These are phyloP conservation scores for Martiniozyma asiatica DNA, from an alignment of 1,139 yeast species.

Conservation along the genomic window DNA sequence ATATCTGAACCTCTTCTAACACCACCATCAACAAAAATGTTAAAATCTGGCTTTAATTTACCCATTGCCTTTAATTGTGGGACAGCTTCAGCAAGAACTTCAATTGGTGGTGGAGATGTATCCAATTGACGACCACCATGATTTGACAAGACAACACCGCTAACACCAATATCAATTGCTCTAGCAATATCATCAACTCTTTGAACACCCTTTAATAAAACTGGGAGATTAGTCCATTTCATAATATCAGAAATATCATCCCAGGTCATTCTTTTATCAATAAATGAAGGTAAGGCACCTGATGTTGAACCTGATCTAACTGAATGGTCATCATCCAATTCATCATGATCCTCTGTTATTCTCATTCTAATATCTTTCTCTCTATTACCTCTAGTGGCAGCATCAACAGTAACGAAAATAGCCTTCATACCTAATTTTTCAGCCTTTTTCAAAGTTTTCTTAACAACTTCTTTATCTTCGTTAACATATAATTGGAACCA, in stretches of 20 bases:
- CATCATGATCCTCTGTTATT: slow-evolving; percentile 48
- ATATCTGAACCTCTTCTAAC: slow-evolving; percentile 65
- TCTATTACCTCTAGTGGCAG: slow-evolving; percentile 89
- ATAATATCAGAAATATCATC: slow-evolving; percentile 46
- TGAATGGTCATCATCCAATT: slow-evolving; percentile 30
- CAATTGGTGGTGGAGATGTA: slow-evolving; percentile 56
- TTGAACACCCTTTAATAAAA: slow-evolving; percentile 61
- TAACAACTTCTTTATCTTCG: slow-evolving; percentile 51
- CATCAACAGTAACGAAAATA: slow-evolving; percentile 81
- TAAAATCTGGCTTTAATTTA: slow-evolving; percentile 41
- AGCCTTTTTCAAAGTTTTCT: slow-evolving; percentile 53
- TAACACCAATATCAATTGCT: slow-evolving; percentile 52
- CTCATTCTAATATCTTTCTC: slow-evolving; percentile 52
- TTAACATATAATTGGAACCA: slow-evolving; percentile 92
- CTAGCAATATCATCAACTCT: slow-evolving; percentile 52
- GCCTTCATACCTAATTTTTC: slow-evolving; percentile 70
- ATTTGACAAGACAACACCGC: slow-evolving; percentile 60
- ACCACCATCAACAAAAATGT: slow-evolving; percentile 65
- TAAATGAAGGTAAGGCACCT: slow-evolving; percentile 70
- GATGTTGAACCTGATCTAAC: slow-evolving; percentile 80
- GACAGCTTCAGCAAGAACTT: slow-evolving; percentile 54
- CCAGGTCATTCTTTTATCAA: slow-evolving; percentile 72
- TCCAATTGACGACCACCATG: slow-evolving; percentile 78
- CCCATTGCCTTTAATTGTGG: slow-evolving; percentile 34
- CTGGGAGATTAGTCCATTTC: slow-evolving; percentile 46